A percentile compares a stretch with the other conserved stretches of the same genome.
Conservation (phyloP, 805 yeast species). For the Candida peoriensis region DNA sequence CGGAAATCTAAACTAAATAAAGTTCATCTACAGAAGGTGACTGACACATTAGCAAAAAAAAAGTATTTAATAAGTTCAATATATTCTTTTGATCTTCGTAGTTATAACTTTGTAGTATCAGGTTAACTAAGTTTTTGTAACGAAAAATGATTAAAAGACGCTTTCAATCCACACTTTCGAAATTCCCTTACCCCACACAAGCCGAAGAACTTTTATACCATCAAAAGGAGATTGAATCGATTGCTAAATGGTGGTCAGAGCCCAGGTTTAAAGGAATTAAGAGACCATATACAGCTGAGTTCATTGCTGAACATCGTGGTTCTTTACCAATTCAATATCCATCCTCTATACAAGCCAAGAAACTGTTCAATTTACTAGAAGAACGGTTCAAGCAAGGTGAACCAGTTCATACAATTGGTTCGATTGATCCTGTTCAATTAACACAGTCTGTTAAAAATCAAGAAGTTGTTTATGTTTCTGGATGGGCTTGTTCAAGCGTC, state of each 20-base stretch:
- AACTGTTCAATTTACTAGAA: conserved; percentile 41
- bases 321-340: conserved; percentile 35
- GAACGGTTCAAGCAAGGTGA: conserved; percentile 33
- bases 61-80: no score
- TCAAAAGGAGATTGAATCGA: conserved; percentile 28
- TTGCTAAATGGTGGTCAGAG: conserved; percentile 46
- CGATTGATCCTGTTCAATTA: conserved; percentile 60
- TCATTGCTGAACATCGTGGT: conserved; percentile 51
- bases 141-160: no score
- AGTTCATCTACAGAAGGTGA: no score
- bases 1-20: no score
- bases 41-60: no score
- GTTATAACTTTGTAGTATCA: no score
- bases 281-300: conserved; percentile 48
- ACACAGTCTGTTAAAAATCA: conserved; percentile 49
- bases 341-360: conserved; percentile 50
- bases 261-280: conserved; percentile 41
- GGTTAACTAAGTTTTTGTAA: no score
- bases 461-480: conserved; percentile 50
- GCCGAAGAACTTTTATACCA: conserved; percentile 13
- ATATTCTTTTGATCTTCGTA: no score
- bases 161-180: conserved; percentile 22
- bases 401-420: conserved; percentile 56
- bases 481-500: conserved; percentile 57
- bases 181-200: conserved; percentile 19